Percentiles rank a stretch among this genome's conserved stretches.
These are phyloP conservation scores for Trichosporon coremiiforme DNA, from an alignment of 1,284 basidiomycete species.

Conservation along the genomic window DNA sequence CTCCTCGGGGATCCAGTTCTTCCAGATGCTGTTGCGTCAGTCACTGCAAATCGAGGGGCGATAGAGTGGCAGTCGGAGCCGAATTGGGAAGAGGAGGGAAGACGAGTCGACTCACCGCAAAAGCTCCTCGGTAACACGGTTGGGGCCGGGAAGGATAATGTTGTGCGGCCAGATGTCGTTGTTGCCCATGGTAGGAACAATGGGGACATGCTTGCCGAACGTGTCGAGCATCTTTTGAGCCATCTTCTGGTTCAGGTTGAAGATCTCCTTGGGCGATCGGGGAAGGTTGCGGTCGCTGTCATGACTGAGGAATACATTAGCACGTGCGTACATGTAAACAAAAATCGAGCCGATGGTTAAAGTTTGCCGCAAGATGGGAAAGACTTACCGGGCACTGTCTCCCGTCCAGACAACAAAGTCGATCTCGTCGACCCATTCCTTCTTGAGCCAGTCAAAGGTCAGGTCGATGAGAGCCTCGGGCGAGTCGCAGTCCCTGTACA, in stretches of 20 bases:
- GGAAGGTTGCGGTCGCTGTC: slow-evolving; percentile 81
- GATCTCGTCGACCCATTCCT: slow-evolving; percentile 77
- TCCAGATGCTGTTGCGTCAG: slow-evolving; percentile 69
- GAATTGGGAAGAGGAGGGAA: not conserved
- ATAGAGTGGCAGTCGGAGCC: not conserved
- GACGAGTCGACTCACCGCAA: slow-evolving; percentile 61
- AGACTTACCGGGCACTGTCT: slow-evolving; percentile 76
- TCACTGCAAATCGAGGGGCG: too few species aligned
- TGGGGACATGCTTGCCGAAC: slow-evolving; percentile 75
- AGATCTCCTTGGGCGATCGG: slow-evolving; percentile 79
- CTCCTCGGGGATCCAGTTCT: slow-evolving; percentile 76
- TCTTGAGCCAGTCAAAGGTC: slow-evolving; percentile 76
- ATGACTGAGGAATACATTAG: slow-evolving; percentile 62
- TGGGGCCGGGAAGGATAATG: slow-evolving; percentile 66
- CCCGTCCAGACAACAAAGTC: slow-evolving; percentile 95
- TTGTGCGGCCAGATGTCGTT: slow-evolving; percentile 85
- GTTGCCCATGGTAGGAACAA: slow-evolving; percentile 85
- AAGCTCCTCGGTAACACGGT: slow-evolving; percentile 74
- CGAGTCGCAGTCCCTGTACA: slow-evolving; percentile 78
- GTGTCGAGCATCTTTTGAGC: slow-evolving; percentile 68
- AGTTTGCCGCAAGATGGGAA: too few species aligned
- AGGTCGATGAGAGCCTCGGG: slow-evolving; percentile 75
- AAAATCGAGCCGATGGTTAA: not conserved
- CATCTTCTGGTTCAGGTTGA: slow-evolving; percentile 70
- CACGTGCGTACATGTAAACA: slow-evolving; percentile 17